These are phyloP conservation scores for Hysterium pulicare DNA, from an alignment of 2,329 filamentous ascomycete species.

Conservation along the genomic window DNA sequence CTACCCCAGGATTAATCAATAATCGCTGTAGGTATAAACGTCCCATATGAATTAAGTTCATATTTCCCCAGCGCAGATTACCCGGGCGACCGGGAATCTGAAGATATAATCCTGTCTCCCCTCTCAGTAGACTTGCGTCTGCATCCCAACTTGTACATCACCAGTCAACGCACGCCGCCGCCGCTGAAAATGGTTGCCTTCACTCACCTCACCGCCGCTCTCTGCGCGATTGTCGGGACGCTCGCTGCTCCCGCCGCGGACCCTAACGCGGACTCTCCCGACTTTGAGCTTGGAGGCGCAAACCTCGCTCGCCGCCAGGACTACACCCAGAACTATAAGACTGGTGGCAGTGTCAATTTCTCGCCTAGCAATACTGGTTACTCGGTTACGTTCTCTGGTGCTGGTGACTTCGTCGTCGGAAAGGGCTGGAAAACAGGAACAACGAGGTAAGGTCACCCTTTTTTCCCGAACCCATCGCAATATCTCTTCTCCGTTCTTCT, in stretches of 20 bases:
- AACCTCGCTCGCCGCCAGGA: constrained; percentile 58
- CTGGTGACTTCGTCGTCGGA: constrained; percentile 56
- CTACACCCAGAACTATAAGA: constrained; percentile 60
- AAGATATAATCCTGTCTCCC: too few species aligned
- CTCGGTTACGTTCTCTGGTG: constrained; percentile 49
- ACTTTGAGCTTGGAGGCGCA: constrained; percentile 41
- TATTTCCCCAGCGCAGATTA: too few species aligned
- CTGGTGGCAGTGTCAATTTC: constrained; percentile 50
- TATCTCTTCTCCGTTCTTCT: not conserved
- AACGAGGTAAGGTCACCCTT: constrained; percentile 15
- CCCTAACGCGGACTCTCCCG: constrained; percentile 18
- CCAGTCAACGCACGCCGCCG: too few species aligned
- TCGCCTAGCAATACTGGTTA: constrained; percentile 54
- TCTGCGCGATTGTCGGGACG: constrained; percentile 30
- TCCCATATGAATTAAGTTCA: too few species aligned
- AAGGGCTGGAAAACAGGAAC: constrained; percentile 59
- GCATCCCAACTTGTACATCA: too few species aligned
- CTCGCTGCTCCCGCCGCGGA: constrained; percentile 35
- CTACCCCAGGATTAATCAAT: too few species aligned
- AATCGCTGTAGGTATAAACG: too few species aligned
- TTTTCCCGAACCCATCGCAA: not conserved
- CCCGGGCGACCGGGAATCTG: too few species aligned
- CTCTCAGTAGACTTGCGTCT: too few species aligned
- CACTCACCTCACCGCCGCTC: constrained; percentile 38
- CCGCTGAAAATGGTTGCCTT: constrained; percentile 46